Percentiles rank a stretch among this genome's conserved stretches.
Evolutionary conservation across 2,329 filamentous ascomycete species (phyloP).

Genomic region (Apiospora marii): DNA sequence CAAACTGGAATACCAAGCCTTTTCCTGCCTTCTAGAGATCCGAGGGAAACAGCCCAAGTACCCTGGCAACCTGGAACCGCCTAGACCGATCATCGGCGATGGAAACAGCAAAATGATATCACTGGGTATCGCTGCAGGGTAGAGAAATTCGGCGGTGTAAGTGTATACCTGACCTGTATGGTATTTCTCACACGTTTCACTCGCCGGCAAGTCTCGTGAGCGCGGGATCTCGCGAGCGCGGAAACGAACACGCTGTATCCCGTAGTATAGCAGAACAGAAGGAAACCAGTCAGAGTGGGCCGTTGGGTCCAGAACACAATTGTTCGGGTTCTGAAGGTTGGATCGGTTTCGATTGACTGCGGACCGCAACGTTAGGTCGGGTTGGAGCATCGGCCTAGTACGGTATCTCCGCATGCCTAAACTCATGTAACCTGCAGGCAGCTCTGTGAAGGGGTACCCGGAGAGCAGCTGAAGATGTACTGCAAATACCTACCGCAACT

Average conservation of each 20-base stretch:
- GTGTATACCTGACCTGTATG: not conserved
- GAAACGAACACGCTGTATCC: constrained; percentile 12
- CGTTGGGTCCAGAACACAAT: not conserved
- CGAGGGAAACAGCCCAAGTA: not conserved
- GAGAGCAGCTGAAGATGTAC: not conserved
- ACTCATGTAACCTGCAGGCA: not conserved
- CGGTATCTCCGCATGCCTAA: not conserved
- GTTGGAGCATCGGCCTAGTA: not conserved
- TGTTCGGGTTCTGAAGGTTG: not conserved
- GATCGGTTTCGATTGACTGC: not conserved
- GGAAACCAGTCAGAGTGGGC: not conserved
- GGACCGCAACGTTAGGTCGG: not conserved
- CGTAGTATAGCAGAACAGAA: not conserved
- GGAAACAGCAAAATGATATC: not conserved
- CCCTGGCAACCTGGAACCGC: not conserved
- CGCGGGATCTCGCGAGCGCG: not conserved
- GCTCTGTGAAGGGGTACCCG: not conserved
- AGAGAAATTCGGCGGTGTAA: not conserved
- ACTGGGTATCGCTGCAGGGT: not conserved
- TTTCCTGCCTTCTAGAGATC: not conserved
- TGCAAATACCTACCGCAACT: not conserved
- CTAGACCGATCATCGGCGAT: not conserved
- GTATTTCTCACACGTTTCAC: not conserved
- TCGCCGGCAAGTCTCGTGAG: not conserved
- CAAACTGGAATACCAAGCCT: not conserved